phyloP scores from a whole-genome alignment of 495 filamentous ascomycete species.

The Xylaria curta region DNA sequence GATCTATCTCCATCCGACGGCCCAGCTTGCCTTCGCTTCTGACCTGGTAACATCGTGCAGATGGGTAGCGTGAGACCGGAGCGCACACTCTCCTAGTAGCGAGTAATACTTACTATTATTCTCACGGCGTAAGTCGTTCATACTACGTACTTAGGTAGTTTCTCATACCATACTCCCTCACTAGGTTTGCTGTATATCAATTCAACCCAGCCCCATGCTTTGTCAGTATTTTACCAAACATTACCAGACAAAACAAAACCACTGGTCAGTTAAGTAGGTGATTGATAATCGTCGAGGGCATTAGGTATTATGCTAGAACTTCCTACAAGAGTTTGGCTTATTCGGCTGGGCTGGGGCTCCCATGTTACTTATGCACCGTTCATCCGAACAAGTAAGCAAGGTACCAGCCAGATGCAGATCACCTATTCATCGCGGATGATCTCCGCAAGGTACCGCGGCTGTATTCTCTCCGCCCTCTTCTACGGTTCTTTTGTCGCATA shows the following conservation, averaged over 20 bases:
- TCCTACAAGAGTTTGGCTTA: slow-evolving; percentile 13
- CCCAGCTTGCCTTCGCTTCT: slow-evolving; percentile 14
- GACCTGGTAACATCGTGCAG: slow-evolving; percentile 11
- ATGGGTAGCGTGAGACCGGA: slow-evolving; percentile 14
- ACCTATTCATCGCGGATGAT: slow-evolving; percentile 20
- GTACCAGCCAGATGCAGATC: slow-evolving; percentile 27
- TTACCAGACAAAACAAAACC: neutral
- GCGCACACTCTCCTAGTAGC: neutral
- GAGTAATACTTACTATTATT: slow-evolving; percentile 2
- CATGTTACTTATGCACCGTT: slow-evolving; percentile 10
- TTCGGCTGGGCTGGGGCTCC: slow-evolving; percentile 8
- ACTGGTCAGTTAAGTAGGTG: neutral
- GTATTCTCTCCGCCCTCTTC: neutral
- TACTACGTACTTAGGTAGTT: slow-evolving; percentile 9
- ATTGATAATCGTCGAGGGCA: slow-evolving; percentile 3
- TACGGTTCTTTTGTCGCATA: neutral
- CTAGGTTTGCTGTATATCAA: neutral
- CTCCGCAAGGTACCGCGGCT: slow-evolving; percentile 21
- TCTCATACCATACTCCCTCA: neutral
- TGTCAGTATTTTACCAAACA: slow-evolving; percentile 1
- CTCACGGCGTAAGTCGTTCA: slow-evolving; percentile 8
- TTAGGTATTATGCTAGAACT: neutral
- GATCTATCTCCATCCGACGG: slow-evolving; percentile 13
- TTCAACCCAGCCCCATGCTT: neutral
- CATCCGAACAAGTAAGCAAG: slow-evolving; percentile 29